phyloP scores from a whole-genome alignment of 495 filamentous ascomycete genomes.

The Penicillium soppii region DNA sequence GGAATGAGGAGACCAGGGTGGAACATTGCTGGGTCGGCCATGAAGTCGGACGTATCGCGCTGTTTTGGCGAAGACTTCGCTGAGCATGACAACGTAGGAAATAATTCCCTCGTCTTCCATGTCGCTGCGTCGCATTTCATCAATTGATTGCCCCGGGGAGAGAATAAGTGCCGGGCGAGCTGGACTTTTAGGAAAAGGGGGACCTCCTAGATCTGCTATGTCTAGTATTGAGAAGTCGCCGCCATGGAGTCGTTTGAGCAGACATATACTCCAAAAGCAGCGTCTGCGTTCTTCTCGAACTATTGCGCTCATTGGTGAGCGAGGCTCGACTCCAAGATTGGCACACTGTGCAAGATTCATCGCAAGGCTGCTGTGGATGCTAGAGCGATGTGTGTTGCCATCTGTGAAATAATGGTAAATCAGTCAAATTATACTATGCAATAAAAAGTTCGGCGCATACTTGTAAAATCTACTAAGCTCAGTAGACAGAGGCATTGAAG shows the following conservation, averaged over 20 bases:
- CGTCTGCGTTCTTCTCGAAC: conserved; percentile 43
- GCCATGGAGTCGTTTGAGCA: conserved; percentile 46
- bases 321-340: conserved; percentile 37
- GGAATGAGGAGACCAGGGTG: conserved; percentile 50
- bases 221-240: conserved; percentile 42
- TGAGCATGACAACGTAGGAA: conserved; percentile 47
- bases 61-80: conserved; percentile 43
- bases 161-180: conserved; percentile 20
- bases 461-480: conserved; percentile 48
- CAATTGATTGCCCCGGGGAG: conserved; percentile 18
- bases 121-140: conserved; percentile 23
- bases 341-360: conserved; percentile 48
- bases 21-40: conserved; percentile 42
- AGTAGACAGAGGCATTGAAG: conserved; percentile 47
- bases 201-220: conserved; percentile 33
- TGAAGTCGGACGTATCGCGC: conserved; percentile 45
- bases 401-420: conserved; percentile 23
- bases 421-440: background rate
- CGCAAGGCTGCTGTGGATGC: conserved; percentile 47
- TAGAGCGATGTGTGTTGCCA: conserved; percentile 48
- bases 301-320: conserved; percentile 12
- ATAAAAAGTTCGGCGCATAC: conserved; percentile 21
- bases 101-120: conserved; percentile 45
- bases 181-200: conserved; percentile 35
- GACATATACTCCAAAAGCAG: conserved; percentile 51